phyloP scores from a whole-genome alignment of 768 basidiomycete species.

The Leucocoprinus sp. region DNA sequence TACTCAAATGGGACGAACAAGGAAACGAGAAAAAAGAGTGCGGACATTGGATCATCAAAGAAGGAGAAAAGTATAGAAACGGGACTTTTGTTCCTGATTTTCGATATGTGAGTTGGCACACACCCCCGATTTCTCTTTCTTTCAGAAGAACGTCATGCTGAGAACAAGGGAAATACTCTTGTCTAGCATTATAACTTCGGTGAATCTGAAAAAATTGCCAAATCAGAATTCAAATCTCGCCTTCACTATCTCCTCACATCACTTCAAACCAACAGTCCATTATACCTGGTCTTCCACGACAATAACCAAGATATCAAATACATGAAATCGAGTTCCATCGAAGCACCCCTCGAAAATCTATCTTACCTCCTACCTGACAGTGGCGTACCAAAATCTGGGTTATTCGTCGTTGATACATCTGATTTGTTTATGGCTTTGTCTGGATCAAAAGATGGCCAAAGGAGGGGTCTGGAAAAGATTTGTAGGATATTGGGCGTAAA shows the following conservation, averaged over 20 bases:
- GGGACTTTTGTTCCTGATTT: conserved; percentile 54
- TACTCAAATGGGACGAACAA: conserved; percentile 44
- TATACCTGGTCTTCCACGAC: conserved; percentile 81
- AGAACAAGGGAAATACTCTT: too few relatives aligned
- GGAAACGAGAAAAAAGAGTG: conserved; percentile 38
- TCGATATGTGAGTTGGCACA: conserved; percentile 48
- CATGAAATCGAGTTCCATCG: conserved; percentile 48
- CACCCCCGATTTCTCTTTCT: too few relatives aligned
- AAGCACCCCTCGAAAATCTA: conserved; percentile 44
- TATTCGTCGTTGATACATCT: conserved; percentile 66
- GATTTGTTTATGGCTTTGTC: conserved; percentile 70
- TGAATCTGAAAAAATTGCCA: conserved; percentile 44
- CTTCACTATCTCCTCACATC: conserved; percentile 38
- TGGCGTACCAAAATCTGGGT: conserved; percentile 35
- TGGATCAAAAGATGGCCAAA: conserved; percentile 46
- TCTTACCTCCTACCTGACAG: conserved; percentile 50
- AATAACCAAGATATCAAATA: conserved; percentile 70
- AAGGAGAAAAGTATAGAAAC: conserved; percentile 51
- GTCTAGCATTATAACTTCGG: conserved; percentile 68
- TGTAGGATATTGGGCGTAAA: conserved; percentile 56
- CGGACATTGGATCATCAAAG: conserved; percentile 59
- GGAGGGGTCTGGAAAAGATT: conserved; percentile 48
- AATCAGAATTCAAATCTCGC: conserved; percentile 40
- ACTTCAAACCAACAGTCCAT: conserved; percentile 39
- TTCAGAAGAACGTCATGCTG: too few relatives aligned